These are phyloP conservation scores for Apiospora aurea DNA, from an alignment of 2,329 filamentous ascomycete species.

Conservation along the genomic window DNA sequence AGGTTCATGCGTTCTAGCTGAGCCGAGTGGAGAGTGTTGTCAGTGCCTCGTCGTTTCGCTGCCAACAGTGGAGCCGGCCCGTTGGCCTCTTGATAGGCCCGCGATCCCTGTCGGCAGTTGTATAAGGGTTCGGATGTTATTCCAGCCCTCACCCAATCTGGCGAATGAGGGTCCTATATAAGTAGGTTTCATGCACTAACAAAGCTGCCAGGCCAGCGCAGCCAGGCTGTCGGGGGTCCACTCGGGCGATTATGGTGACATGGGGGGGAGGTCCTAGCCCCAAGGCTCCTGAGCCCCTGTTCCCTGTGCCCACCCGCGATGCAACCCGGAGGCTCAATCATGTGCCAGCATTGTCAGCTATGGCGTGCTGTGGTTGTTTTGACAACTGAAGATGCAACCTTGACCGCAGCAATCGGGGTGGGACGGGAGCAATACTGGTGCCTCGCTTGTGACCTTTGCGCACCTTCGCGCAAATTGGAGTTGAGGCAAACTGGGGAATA, in stretches of 20 bases:
- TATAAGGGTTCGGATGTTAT: neutral
- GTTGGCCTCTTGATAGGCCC: constrained; percentile 2
- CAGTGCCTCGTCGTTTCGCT: neutral
- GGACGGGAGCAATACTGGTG: neutral
- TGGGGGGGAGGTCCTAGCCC: neutral
- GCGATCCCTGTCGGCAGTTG: neutral
- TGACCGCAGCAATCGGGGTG: constrained; percentile 2
- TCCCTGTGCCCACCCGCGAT: neutral
- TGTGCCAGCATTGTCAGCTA: neutral
- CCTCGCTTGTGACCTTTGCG: neutral
- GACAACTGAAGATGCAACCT: constrained; percentile 1
- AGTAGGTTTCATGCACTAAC: neutral
- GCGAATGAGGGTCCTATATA: neutral
- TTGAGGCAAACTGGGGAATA: neutral
- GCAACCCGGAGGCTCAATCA: constrained; percentile 6
- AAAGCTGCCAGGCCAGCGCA: too few relatives aligned
- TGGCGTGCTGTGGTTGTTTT: neutral
- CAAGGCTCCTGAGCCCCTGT: neutral
- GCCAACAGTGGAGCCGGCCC: neutral
- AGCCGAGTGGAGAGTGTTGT: neutral
- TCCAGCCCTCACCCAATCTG: neutral
- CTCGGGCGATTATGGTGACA: neutral
- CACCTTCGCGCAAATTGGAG: neutral
- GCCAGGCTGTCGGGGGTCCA: neutral
- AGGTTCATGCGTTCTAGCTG: constrained; percentile 18